Percentiles rank a stretch among this genome's conserved stretches.
Evolutionary conservation across 805 yeast genomes (phyloP).

Genomic region (Saccharomycopsis sp.): DNA sequence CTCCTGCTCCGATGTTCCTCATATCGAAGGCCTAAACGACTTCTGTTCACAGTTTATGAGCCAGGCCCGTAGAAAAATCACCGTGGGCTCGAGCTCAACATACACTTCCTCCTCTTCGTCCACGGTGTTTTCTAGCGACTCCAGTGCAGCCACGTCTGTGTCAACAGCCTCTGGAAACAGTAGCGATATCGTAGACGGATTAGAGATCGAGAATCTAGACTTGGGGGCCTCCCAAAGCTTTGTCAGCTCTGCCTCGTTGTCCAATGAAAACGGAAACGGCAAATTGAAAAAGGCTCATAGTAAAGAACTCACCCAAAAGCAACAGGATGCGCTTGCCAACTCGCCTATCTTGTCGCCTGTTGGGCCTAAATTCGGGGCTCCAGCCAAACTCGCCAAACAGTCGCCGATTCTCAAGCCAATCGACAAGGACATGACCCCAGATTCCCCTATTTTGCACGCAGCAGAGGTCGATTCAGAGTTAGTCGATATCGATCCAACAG

Average conservation of each 20-base stretch:
- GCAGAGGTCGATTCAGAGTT: conserved; percentile 35
- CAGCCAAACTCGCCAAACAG: conserved; percentile 22
- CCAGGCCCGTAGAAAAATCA: not conserved
- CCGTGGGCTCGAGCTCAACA: not conserved
- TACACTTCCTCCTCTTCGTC: not conserved
- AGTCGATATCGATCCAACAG: conserved; percentile 47
- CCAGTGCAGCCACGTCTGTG: not conserved
- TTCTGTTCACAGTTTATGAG: conserved; percentile 4
- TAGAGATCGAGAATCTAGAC: conserved; percentile 22
- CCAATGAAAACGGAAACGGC: not conserved
- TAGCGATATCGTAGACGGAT: conserved; percentile 24
- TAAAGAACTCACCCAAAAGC: conserved; percentile 36
- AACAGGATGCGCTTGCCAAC: conserved; percentile 45
- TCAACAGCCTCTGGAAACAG: not conserved
- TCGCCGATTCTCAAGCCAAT: conserved; percentile 18
- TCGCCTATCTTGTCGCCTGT: conserved; percentile 52
- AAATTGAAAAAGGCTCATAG: not conserved
- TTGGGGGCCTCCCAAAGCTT: conserved; percentile 17
- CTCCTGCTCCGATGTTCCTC: conserved; percentile 5
- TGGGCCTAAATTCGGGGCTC: conserved; percentile 49
- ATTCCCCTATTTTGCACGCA: conserved; percentile 40
- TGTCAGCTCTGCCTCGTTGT: conserved; percentile 6
- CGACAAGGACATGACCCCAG: conserved; percentile 21
- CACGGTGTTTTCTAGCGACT: not conserved
- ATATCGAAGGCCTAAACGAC: conserved; percentile 19